Evolutionary conservation across 1,139 yeast genomes (phyloP), one percentile per base, ranked within the genome.

Genomic region (Candida sanyaensis): DNA sequence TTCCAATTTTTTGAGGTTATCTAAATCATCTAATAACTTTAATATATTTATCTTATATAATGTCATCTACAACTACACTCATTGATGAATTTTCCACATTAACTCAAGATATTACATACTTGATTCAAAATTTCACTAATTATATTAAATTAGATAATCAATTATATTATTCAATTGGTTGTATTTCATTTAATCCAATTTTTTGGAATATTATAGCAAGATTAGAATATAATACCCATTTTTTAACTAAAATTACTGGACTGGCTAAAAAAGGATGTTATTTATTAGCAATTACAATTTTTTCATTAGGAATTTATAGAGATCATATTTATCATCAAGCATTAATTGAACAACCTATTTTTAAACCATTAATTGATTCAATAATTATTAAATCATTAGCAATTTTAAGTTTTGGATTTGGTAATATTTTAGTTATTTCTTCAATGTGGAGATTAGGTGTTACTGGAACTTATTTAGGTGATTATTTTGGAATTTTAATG

Each of bases 161-260:
- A 49, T 61, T 72, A 52, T 53, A 54, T 47, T 69, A 53, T 50
- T 79, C 88, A 1, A 58, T 82, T 42, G 73, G 68, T 10, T 78
- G 86, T 42, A 88, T 93, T 58, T 84, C 87, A 17, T 92, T 93
- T 79, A 93, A 93, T 64, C 99, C 99, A 12, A 80, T 88, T 31
- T 92, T 91, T 65, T 93, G 99, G 99, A 93, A 93, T 66, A 78
- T 87, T 49, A 96, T 83, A 28, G 99, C 99, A 8, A 79, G 97
- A 59, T 61, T 80, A 36, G 98, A 93, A 65, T 89, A 89, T 74
- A 81, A 81, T 50, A 82, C 88, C 29, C 86, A 87, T 58, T 62
- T 85, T 47, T 68, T 92, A 49, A 88, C 97, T 42, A 88, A 87
- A 61, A 53, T 88, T 29, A 77, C 86, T 3, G 75, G 76, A 43